A percentile compares a stretch with the other conserved stretches of the same genome.
Conservation (phyloP, 805 yeast species). For the Maudiozyma turicensis region DNA sequence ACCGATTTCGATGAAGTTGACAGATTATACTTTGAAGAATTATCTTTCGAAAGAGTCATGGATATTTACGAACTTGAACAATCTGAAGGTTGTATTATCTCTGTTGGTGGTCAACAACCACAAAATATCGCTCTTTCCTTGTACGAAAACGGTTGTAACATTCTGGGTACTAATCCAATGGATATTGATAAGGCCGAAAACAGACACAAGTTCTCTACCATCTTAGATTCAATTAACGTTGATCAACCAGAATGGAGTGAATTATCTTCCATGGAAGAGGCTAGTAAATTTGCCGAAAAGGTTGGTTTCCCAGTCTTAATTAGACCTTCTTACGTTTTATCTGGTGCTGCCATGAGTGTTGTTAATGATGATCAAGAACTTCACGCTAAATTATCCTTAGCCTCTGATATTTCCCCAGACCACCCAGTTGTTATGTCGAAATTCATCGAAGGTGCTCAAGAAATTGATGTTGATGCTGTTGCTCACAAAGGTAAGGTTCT, state of each 20-base stretch:
- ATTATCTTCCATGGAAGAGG: slow-evolving; percentile 75
- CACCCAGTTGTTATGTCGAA: slow-evolving; percentile 97
- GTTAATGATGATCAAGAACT: slow-evolving; percentile 72
- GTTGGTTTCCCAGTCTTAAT: slow-evolving; percentile 95
- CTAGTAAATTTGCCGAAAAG: slow-evolving; percentile 70
- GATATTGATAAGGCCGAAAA: slow-evolving; percentile 97
- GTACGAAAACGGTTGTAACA: slow-evolving; percentile 74
- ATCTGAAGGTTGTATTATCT: slow-evolving; percentile 84
- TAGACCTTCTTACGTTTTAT: slow-evolving; percentile 92
- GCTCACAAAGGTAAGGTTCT: slow-evolving; percentile 80
- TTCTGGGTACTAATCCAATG: slow-evolving; percentile 88
- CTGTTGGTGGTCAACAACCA: slow-evolving; percentile 97
- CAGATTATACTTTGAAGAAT: slow-evolving; percentile 91
- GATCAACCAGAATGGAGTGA: slow-evolving; percentile 99
- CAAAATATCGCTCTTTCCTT: slow-evolving; percentile 88
- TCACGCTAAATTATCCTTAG: slow-evolving; percentile 71
- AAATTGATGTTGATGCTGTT: slow-evolving; percentile 95
- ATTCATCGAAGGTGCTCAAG: slow-evolving; percentile 92
- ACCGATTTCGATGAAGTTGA: slow-evolving; percentile 98
- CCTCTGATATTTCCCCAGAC: slow-evolving; percentile 88
- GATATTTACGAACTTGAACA: slow-evolving; percentile 92
- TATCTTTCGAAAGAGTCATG: slow-evolving; percentile 90
- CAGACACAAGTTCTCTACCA: slow-evolving; percentile 93
- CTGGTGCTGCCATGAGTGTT: slow-evolving; percentile 98
- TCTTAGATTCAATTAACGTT: slow-evolving; percentile 82